These are phyloP conservation scores for Monilinia vaccinii-corymbosi DNA, from an alignment of 2,329 filamentous ascomycete species.

Conservation along the genomic window DNA sequence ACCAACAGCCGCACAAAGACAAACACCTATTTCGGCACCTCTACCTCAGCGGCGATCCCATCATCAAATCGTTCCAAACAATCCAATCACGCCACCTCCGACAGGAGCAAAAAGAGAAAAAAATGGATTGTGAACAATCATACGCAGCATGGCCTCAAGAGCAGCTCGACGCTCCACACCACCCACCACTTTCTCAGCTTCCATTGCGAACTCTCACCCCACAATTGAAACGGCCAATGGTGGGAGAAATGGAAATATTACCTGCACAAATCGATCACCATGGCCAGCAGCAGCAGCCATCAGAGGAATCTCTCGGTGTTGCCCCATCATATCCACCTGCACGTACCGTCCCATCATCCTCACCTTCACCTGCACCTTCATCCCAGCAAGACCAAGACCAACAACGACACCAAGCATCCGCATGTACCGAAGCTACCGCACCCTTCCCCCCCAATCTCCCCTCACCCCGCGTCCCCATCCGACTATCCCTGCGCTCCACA, in stretches of 20 bases:
- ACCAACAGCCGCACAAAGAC: not conserved
- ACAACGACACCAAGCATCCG: not conserved
- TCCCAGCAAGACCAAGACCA: not conserved
- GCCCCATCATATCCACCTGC: not conserved
- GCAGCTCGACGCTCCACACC: not conserved
- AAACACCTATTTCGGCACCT: not conserved
- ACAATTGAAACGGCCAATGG: not conserved
- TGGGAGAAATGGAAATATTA: not conserved
- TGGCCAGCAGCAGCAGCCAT: not conserved
- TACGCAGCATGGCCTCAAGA: not conserved
- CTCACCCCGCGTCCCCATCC: not conserved
- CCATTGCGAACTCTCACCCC: not conserved
- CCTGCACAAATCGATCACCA: not conserved
- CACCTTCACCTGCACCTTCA: too few relatives aligned
- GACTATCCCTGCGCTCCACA: not conserved
- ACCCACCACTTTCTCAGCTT: not conserved
- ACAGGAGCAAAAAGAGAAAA: not conserved
- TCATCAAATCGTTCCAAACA: not conserved
- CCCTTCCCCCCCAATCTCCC: not conserved
- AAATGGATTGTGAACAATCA: not conserved
- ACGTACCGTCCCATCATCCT: not conserved
- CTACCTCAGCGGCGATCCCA: not conserved
- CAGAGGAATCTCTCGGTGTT: not conserved
- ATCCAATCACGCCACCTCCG: not conserved
- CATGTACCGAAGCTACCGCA: not conserved